These are phyloP conservation scores for Fusarium ambrosium DNA, from an alignment of 2,329 filamentous ascomycete species.

Conservation along the genomic window DNA sequence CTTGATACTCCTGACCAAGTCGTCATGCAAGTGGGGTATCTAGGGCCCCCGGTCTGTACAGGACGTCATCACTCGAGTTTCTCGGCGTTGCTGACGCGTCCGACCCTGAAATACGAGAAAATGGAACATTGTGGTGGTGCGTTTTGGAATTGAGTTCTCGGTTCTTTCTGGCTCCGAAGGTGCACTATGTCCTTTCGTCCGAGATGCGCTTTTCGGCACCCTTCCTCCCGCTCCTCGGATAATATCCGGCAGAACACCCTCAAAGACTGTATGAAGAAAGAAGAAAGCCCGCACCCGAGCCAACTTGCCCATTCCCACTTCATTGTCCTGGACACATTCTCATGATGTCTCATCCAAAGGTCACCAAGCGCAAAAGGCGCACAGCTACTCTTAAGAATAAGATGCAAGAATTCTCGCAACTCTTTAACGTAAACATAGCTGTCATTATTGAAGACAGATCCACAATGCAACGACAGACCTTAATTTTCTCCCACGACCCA, in stretches of 20 bases:
- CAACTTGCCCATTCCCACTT: not conserved
- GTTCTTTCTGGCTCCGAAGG: not conserved
- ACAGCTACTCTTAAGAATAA: conserved; percentile 15
- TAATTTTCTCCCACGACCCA: not conserved
- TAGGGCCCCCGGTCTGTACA: not conserved
- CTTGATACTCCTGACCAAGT: not conserved
- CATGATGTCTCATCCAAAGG: conserved; percentile 10
- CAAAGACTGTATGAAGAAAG: not conserved
- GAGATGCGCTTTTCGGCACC: not conserved
- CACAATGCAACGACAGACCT: not conserved
- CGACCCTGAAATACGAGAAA: not conserved
- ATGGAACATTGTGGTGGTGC: not conserved
- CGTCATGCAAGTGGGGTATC: not conserved
- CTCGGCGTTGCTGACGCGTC: not conserved
- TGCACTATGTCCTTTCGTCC: not conserved
- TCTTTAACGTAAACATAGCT: conserved; percentile 10
- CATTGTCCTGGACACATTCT: not conserved
- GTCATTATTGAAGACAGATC: conserved; percentile 8
- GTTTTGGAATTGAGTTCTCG: not conserved
- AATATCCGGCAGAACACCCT: not conserved
- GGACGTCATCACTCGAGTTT: not conserved
- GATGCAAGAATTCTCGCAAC: conserved; percentile 12
- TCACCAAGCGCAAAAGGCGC: conserved; percentile 14
- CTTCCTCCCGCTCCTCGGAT: not conserved
- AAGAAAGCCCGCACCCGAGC: not conserved